Conservation (phyloP, 768 basidiomycete species). For the Auricularia cornea region DNA sequence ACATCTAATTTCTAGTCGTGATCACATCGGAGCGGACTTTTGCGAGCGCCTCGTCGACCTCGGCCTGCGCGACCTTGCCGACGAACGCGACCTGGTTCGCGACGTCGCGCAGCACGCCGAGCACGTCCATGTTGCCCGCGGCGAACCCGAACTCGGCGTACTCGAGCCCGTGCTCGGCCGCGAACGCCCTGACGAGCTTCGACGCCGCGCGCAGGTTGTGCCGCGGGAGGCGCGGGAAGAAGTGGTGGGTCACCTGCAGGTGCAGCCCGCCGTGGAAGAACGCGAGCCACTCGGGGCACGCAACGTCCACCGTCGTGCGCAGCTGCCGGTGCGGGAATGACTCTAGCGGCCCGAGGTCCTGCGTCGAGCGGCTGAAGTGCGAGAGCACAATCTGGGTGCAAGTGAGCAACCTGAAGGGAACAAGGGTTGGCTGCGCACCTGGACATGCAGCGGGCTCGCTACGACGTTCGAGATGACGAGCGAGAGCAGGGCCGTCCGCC, state of each 20-base stretch:
- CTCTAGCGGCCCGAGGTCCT: constrained; percentile 81
- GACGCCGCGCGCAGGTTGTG: constrained; percentile 87
- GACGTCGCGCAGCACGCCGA: constrained; percentile 73
- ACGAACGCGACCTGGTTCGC: constrained; percentile 83
- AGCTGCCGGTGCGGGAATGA: constrained; percentile 91
- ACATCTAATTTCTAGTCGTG: no score
- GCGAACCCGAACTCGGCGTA: constrained; percentile 92
- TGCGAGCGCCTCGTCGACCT: constrained; percentile 54
- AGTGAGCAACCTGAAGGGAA: not conserved
- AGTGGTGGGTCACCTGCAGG: constrained; percentile 93
- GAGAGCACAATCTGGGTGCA: constrained; percentile 78
- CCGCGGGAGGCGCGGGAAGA: constrained; percentile 90
- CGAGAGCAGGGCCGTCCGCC: constrained; percentile 63
- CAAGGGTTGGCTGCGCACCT: constrained; percentile 41
- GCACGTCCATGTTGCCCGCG: constrained; percentile 75
- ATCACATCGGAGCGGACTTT: not conserved
- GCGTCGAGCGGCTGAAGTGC: constrained; percentile 93
- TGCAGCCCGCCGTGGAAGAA: constrained; percentile 97
- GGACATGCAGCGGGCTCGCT: constrained; percentile 89
- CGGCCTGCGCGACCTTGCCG: constrained; percentile 68
- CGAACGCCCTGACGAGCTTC: constrained; percentile 77
- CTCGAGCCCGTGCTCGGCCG: constrained; percentile 70
- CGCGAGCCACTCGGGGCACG: constrained; percentile 72
- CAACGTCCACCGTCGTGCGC: constrained; percentile 95
- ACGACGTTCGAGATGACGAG: constrained; percentile 77